Base-by-base conservation (phyloP, 768 basidiomycete genomes). In the Serendipita vermifera region DNA sequence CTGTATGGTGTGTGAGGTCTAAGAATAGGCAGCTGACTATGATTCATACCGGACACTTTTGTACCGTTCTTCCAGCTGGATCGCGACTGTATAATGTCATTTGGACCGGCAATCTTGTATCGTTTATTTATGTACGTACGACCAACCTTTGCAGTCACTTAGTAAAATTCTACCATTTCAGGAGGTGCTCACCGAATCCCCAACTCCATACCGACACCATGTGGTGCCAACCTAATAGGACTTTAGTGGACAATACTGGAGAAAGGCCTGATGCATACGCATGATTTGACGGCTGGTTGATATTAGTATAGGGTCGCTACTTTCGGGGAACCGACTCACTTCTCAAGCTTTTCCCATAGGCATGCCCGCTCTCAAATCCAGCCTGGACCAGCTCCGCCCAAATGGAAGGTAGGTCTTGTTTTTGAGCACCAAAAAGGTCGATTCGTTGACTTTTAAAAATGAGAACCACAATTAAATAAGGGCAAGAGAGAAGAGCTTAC, bases 321-420 rank as follows among this genome's bases (percentile, higher is more conserved):
- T n/a, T n/a, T n/a, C n/a, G n/a, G n/a, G n/a, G n/a, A n/a, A n/a
- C n/a, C n/a, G n/a, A n/a, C n/a, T n/a, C n/a, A n/a, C n/a, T n/a
- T n/a, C n/a, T 76, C 72, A 5, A 31, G 17, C 17, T 29, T 62
- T 78, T 78, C 58, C 83, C 84, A 63, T 86, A 86, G 0, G 81
- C 85, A 62, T 85, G 83, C 1, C 85, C 84, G 33, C 80, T 82
- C 66, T 86, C 82, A 60, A 87, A 83, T 5, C 84, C 84, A 3
- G 80, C 82, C 3, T 69, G 66, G 56, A 76, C 71, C 4, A 85
- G 75, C 61, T 78, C 76, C 57, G 58, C 79, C 84, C 77, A 77
- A 26, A 85, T 85, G 22, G 73, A 74, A 0, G 83, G 84, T 9
- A 85, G 69, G 61, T 85, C 83, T 58, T 79, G 75, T 63, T 83